Conservation (phyloP, 78 protist genomes). For the Isochrysis galbana region DNA sequence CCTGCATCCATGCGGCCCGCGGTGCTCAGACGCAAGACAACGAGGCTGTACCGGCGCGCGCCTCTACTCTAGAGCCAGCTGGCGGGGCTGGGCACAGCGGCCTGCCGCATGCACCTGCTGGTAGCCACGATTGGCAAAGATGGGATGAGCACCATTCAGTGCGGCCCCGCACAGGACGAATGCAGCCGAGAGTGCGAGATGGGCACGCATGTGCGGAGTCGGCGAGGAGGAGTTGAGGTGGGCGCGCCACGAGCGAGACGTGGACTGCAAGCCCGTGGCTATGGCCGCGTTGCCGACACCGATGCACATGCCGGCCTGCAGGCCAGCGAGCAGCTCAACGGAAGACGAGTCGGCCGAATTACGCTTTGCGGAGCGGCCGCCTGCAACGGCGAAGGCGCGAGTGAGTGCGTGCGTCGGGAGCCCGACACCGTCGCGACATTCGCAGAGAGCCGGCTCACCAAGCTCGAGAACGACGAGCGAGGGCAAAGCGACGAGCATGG, state of each 20-base stretch:
- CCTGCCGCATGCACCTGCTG: too few species aligned
- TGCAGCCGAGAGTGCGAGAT: background rate
- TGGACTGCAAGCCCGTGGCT: background rate
- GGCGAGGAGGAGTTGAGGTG: background rate
- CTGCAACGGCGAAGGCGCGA: too few species aligned
- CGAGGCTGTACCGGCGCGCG: too few species aligned
- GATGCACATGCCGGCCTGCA: background rate
- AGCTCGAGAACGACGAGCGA: too few species aligned
- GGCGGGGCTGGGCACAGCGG: too few species aligned
- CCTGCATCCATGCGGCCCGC: too few species aligned
- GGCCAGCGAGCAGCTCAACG: background rate
- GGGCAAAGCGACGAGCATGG: too few species aligned
- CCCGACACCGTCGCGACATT: too few species aligned
- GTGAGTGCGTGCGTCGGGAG: too few species aligned
- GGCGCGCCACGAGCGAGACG: background rate
- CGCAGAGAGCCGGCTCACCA: too few species aligned
- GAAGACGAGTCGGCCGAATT: background rate
- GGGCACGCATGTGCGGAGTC: background rate
- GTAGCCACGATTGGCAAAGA: constrained; percentile 7
- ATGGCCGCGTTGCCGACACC: background rate
- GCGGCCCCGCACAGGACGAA: background rate
- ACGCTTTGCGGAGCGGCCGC: background rate
- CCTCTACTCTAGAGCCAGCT: too few species aligned
- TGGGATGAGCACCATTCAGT: background rate
- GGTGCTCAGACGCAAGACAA: too few species aligned